These are phyloP conservation scores for Eleusine indica DNA, from an alignment of 176 grass and related monocot species.

Conservation along the genomic window DNA sequence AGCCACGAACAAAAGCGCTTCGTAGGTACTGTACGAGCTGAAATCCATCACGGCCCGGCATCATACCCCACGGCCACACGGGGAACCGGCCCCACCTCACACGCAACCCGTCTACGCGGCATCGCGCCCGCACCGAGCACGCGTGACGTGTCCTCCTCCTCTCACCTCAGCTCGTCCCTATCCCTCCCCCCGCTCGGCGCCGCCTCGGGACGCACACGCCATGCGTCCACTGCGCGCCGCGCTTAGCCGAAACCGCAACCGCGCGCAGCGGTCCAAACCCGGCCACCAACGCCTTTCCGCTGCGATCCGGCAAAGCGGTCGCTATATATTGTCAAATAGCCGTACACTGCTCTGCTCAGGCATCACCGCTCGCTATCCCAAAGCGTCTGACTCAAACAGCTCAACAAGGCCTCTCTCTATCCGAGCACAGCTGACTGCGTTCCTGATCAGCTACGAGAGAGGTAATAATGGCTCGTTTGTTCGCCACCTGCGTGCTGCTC, in stretches of 20 bases:
- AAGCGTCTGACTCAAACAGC: neutral
- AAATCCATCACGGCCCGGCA: neutral
- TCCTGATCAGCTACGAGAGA: neutral
- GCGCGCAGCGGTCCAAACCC: neutral
- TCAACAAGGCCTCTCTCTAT: neutral
- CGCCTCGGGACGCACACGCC: slow-evolving; percentile 11
- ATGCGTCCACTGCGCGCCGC: slow-evolving; percentile 11
- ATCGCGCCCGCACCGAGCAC: neutral
- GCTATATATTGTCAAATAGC: neutral
- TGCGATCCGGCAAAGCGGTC: neutral
- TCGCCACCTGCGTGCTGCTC: slow-evolving; percentile 25
- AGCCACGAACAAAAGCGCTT: slow-evolving; percentile 2
- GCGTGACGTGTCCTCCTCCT: slow-evolving; percentile 29
- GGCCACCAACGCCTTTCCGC: neutral
- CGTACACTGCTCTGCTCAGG: neutral
- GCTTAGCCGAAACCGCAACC: neutral
- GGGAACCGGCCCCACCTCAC: neutral
- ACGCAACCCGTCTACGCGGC: slow-evolving; percentile 40
- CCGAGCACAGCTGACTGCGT: neutral
- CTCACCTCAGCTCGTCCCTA: neutral
- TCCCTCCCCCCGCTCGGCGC: neutral
- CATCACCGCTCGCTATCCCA: neutral
- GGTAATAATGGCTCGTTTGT: neutral
- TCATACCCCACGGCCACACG: neutral
- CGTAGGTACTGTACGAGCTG: neutral